Evolutionary conservation across 345 rosid species (phyloP).

Genomic region (Eucalyptus marginata): DNA sequence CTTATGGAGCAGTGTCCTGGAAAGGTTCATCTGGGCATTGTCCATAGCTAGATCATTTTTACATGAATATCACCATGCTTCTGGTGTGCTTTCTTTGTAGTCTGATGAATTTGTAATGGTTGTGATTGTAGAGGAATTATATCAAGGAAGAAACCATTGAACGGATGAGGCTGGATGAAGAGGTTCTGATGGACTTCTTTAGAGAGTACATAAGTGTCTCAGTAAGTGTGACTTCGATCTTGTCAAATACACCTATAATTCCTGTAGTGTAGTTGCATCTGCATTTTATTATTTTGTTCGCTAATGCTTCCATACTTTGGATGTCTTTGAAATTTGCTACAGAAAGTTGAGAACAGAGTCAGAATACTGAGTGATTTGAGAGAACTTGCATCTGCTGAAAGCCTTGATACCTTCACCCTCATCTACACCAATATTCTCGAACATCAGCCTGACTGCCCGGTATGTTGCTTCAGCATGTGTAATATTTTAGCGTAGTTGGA

Average conservation of each 20-base stretch:
- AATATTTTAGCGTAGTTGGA: background rate
- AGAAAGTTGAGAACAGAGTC: constrained; percentile 94
- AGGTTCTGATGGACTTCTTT: constrained; percentile 91
- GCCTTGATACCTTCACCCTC: constrained; percentile 89
- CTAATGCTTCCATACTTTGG: background rate
- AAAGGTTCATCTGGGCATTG: background rate
- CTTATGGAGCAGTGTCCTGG: background rate
- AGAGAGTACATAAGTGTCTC: constrained; percentile 83
- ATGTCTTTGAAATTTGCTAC: background rate
- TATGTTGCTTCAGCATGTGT: constrained; percentile 4
- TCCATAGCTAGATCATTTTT: background rate
- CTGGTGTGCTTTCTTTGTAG: background rate
- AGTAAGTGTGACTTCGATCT: constrained; percentile 34
- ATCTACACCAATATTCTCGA: constrained; percentile 90
- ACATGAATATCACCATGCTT: background rate
- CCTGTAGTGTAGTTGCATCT: background rate
- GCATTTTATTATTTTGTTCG: background rate
- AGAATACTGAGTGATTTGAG: constrained; percentile 84
- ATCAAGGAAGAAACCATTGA: constrained; percentile 96
- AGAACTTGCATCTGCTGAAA: constrained; percentile 99
- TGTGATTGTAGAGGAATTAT: constrained; percentile 54
- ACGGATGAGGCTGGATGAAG: constrained; percentile 94
- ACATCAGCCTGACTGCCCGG: constrained; percentile 99
- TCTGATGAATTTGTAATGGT: background rate
- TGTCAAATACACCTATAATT: background rate